Base-by-base conservation (phyloP, 2,329 filamentous ascomycete species). In the Cytospora piceicola region DNA sequence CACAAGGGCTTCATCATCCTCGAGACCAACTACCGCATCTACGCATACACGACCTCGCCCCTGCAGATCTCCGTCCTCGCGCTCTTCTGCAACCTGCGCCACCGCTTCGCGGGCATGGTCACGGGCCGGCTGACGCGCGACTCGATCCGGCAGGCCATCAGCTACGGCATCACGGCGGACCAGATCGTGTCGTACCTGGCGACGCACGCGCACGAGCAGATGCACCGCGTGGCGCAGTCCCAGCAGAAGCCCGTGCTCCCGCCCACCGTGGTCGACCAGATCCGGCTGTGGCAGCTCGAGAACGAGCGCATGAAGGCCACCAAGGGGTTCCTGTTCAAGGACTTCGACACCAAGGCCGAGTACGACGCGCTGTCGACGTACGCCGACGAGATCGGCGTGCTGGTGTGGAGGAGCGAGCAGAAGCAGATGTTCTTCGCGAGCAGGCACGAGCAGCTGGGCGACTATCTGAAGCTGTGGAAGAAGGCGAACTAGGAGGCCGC, bases 11-110 rank as follows among this genome's bases (percentile, higher is more conserved):
- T 93, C 80, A 93, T 99, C 74, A 94, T 99, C 73, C 87, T 99
- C 70, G 95, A 99, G 81, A 99, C 95, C 11, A 99, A 99, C 79
- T 98, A 97, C 80, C 91, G 95, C 30, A 81, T 99, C 71, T 99
- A 99, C 80, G 95, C 95, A 36, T 99, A 99, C 80, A 98, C 96
- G 8, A 90, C 91, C 39, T 97, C 93, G 0, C 92, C 94, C 0
- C 87, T 99, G 0, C 94, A 97, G 77, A 99, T 98, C 70, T 93
- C 93, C 62, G 93, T 99, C 67, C 88, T 99, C 55, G 89, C 90
- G 49, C 90, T 99, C 69, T 99, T 99, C 80, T 87, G 90, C 59
- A 90, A 90, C 67, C 88, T 99, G 63, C 90, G 90, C 72, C 93
- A 94, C 77, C 93, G 95, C 69, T 98, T 96, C 80, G 91, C 92